These are phyloP conservation scores for Closterium sp. DNA, from an alignment of 139 green algal genomes.

Conservation along the genomic window DNA sequence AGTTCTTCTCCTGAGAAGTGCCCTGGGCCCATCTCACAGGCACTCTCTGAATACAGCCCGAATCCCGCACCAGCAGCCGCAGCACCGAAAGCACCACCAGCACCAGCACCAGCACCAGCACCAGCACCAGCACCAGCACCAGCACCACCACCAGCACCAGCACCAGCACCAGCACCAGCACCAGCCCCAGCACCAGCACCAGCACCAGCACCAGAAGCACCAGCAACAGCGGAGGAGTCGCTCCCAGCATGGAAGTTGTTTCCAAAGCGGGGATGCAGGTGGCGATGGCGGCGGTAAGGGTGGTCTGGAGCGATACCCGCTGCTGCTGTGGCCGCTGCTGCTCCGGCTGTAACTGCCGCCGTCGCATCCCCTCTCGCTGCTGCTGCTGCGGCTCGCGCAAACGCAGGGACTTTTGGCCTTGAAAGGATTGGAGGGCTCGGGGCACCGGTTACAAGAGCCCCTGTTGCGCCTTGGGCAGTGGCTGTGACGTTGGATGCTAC, in stretches of 20 bases:
- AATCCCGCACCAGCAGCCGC: not conserved
- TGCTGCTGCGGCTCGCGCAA: not conserved
- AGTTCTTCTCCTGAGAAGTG: conserved; percentile 20
- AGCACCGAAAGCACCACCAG: not conserved
- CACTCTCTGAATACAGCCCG: not conserved
- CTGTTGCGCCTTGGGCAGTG: not conserved
- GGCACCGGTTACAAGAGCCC: not conserved
- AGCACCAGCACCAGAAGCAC: not conserved
- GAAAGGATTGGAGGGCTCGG: not conserved
- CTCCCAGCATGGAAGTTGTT: not conserved
- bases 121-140: not conserved
- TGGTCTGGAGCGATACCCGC: not conserved
- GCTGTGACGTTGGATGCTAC: not conserved
- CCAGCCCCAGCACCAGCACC: not conserved
- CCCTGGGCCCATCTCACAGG: conserved; percentile 1
- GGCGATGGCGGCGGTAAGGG: not conserved
- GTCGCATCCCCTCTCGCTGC: not conserved
- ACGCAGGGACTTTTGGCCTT: not conserved
- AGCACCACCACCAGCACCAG: not conserved
- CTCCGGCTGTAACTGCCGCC: not conserved
- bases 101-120: no score
- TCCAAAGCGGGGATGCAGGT: not conserved
- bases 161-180: not conserved
- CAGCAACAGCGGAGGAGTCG: not conserved
- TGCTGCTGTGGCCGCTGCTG: not conserved